Conservation (phyloP, 768 basidiomycete genomes). For the Lactifluus subvellereus region DNA sequence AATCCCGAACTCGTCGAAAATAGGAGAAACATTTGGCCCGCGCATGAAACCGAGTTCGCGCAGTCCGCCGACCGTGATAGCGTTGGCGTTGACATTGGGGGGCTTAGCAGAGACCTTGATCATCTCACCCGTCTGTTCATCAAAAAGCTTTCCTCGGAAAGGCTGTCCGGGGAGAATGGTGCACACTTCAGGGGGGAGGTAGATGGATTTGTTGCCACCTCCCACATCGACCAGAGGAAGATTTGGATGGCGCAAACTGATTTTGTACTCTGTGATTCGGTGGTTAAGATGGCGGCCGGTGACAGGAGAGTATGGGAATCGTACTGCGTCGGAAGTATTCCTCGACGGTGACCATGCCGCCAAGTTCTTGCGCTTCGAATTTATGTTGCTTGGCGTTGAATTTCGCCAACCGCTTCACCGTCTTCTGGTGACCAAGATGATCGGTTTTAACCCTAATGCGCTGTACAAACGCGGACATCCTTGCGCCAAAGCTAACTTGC, state of each 20-base stretch:
- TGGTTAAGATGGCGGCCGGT: neutral
- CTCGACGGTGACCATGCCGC: constrained; percentile 39
- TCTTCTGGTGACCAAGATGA: constrained; percentile 73
- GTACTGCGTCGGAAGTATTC: constrained; percentile 44
- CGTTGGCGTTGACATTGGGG: constrained; percentile 43
- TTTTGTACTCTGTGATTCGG: constrained; percentile 37
- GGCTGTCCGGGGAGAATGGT: constrained; percentile 40
- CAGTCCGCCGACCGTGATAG: constrained; percentile 41
- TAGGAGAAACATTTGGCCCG: constrained; percentile 26
- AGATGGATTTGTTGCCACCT: constrained; percentile 37
- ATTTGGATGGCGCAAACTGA: constrained; percentile 34
- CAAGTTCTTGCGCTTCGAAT: constrained; percentile 39
- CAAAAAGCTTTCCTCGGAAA: constrained; percentile 47
- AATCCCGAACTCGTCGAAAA: constrained; percentile 42
- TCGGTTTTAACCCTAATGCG: constrained; percentile 59
- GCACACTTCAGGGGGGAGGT: constrained; percentile 46
- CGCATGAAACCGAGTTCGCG: constrained; percentile 37
- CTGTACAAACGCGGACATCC: constrained; percentile 54
- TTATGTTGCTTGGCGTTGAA: constrained; percentile 35
- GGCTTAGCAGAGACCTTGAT: constrained; percentile 45
- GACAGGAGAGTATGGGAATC: constrained; percentile 14
- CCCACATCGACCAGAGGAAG: constrained; percentile 45
- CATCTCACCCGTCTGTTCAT: constrained; percentile 48
- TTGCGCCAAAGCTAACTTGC: constrained; percentile 52
- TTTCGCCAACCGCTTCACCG: constrained; percentile 50